These are phyloP conservation scores for Physcomitrium patens DNA, from an alignment of 225 moss, liverwort and hornwort species.

Conservation along the genomic window DNA sequence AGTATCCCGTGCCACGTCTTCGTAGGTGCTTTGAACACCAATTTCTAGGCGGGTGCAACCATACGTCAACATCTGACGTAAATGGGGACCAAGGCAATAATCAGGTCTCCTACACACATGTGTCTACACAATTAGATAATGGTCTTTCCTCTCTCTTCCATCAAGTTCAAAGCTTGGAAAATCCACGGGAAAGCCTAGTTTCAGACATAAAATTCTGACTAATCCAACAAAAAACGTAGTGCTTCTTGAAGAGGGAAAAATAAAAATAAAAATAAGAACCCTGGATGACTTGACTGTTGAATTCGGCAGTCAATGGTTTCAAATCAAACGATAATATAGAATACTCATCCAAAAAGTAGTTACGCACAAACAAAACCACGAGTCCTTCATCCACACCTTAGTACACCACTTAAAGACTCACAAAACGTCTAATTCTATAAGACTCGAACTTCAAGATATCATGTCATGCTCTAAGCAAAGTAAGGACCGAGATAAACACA, in stretches of 20 bases:
- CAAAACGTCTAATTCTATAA: background rate
- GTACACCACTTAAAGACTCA: background rate
- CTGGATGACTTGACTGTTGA: background rate
- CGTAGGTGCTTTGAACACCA: conserved; percentile 98
- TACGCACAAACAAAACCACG: conserved; percentile 3
- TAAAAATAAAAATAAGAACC: too few relatives aligned
- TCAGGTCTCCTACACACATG: conserved; percentile 87
- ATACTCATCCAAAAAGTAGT: background rate
- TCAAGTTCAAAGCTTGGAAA: background rate
- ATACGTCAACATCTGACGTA: conserved; percentile 95
- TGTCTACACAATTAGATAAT: conserved; percentile 21
- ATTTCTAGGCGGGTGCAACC: conserved; percentile 99
- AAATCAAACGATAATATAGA: background rate
- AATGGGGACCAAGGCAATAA: conserved; percentile 95
- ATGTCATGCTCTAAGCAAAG: background rate
- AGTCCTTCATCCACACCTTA: conserved; percentile 19
- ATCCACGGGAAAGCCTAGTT: conserved; percentile 6
- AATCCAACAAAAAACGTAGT: background rate
- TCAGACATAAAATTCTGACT: background rate
- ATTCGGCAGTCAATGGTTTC: background rate
- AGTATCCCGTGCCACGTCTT: conserved; percentile 98
- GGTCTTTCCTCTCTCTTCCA: background rate
- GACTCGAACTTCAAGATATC: background rate
- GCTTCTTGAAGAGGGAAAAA: background rate
- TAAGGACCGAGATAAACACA: background rate